Base-by-base conservation (phyloP, 345 rosid species). In the Ailanthus altissimus region DNA sequence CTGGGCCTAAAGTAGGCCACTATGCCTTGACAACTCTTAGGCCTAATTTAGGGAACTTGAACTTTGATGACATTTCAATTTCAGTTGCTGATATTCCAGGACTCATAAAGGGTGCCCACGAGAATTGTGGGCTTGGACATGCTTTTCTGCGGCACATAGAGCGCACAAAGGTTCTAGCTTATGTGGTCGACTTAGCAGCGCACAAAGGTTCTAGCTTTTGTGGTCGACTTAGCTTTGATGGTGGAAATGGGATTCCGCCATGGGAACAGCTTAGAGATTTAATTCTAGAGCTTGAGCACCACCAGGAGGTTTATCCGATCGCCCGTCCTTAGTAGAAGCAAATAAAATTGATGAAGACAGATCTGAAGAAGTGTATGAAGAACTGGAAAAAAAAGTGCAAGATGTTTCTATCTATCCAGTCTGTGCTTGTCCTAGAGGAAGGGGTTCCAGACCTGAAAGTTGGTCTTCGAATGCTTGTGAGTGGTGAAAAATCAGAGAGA, bases 71-170 rank as follows among this genome's bases (percentile, higher is more conserved):
- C 80, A 81, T 95, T 79, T 92, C 97, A 45, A 87, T 95, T 71
- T 93, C 96, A 8, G 94, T 95, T 76, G 99, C 99, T 1, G 99
- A 95, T 78, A 90, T 95, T 70, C 98, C 99, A 0, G 99, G 99
- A 66, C 94, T 95, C 32, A 90, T 95, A 78, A 91, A 88, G 84
- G 97, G 97, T 38, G 98, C 97, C 64, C 96, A 95, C 68, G 88
- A 84, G 79, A 89, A 93, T 77, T 81, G 91, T 32, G 99, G 99
- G 15, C 89, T 95, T 54, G 99, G 99, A 47, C 98, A 95, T 32
- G 90, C 97, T 56, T 95, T 95, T 77, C 83, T 93, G 40, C 90
- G 97, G 8, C 99, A 95, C 88, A 91, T 95, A 32, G 97, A 95
- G 77, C 87, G 99, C n/a, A 92, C 99, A 1, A 89, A 92, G 86